Evolutionary conservation across 2,329 filamentous ascomycete genomes (phyloP), one percentile per base, ranked within the genome.

Genomic region (Pseudogymnoascus sp.): DNA sequence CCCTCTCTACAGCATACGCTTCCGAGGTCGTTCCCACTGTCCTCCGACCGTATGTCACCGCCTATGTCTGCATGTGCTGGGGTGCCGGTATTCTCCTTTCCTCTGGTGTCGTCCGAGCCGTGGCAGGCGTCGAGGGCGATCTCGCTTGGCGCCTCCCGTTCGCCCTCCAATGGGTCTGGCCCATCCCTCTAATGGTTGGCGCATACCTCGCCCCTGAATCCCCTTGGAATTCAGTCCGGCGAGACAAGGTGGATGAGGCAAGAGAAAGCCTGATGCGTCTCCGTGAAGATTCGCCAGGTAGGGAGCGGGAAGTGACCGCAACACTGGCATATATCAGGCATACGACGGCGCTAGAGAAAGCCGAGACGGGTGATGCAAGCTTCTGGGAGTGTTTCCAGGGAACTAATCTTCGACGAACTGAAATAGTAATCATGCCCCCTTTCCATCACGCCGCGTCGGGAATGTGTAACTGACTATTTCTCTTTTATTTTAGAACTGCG

Each of bases 221-320:
- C 2, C 71, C 72, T 2, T 72, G 71, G 67, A 74, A 75, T 33
- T 67, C 72, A 0, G 68, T 75, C 5, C 67, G 73, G 6, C 63
- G 71, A 2, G 69, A 67, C 3, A 68, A 70, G n/a, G 59, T 70
- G 9, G 71, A 72, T 1, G 58, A 65, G 9, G 72, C 72, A 2
- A 67, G 66, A 35, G 61, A 61, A 25, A 67, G 66, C 12, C 65
- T 74, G 25, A 60, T 58, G 4, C 70, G 71, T 3, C 71, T 73
- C 16, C 65, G 68, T 0, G 45, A 66, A 33, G 65, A 70, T 5
- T 64, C 67, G 0, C 12, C 69, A 0, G 65, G 73, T 5, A 67
- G 67, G 8, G 70, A 70, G 21, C 58, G 41, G 6, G 68, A 71
- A n/a, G 71, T 72, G 1, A 70, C 72, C 6, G 65, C 70, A 6